phyloP scores from a whole-genome alignment of 805 yeast species.

The Suhomyces sp. region DNA sequence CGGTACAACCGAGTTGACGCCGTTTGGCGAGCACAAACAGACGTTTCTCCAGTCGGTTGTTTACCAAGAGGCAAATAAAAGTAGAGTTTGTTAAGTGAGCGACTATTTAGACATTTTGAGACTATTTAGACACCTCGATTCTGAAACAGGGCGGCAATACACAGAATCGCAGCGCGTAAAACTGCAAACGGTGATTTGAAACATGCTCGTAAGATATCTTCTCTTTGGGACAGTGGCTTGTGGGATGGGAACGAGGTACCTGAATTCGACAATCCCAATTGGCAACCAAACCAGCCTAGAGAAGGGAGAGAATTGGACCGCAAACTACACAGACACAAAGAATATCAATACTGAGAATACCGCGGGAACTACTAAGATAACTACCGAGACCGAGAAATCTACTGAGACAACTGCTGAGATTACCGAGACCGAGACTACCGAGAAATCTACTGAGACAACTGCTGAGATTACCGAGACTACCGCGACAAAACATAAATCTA shows the following conservation, averaged over 20 bases:
- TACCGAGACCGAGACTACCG: no score
- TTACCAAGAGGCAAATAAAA: slow-evolving; percentile 1
- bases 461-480: no score
- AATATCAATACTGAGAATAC: no score
- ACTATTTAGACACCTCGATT: no score
- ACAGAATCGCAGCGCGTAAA: background rate
- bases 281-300: background rate
- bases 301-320: no score
- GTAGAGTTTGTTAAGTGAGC: background rate
- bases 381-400: no score
- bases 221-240: background rate
- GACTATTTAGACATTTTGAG: no score
- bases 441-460: no score
- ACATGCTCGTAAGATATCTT: background rate
- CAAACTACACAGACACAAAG: background rate
- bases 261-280: background rate
- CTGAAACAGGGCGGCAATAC: background rate
- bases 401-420: no score
- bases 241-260: background rate
- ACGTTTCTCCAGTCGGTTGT: slow-evolving; percentile 5
- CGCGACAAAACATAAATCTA: background rate
- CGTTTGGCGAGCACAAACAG: slow-evolving; percentile 3
- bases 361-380: no score
- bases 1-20: background rate
- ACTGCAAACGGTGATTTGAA: background rate